phyloP scores from a whole-genome alignment of 78 protist genomes.

The slime mould (Dictyostelium discoideum) region DNA sequence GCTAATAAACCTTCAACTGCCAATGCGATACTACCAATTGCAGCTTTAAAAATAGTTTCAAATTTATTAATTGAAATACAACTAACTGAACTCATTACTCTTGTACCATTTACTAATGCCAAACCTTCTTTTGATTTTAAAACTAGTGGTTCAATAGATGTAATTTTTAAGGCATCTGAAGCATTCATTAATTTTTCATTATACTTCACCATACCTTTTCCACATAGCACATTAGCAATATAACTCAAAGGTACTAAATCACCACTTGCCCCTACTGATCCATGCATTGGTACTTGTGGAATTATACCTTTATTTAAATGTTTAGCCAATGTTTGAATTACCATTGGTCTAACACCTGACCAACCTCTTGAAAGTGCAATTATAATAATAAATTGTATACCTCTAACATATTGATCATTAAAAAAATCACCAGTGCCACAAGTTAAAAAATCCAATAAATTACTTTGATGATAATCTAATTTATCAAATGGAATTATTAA shows the following conservation, averaged over 20 bases:
- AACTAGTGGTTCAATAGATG: background rate
- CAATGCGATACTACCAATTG: background rate
- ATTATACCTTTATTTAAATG: constrained; percentile 8
- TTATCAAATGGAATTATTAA: background rate
- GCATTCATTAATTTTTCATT: background rate
- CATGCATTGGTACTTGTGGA: constrained; percentile 5
- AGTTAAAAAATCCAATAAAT: constrained; percentile 3
- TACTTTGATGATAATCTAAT: background rate
- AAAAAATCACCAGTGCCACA: constrained; percentile 8
- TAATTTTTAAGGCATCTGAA: background rate
- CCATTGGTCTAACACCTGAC: constrained; percentile 13
- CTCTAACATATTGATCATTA: background rate
- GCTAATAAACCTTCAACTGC: background rate
- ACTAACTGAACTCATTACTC: constrained; percentile 34
- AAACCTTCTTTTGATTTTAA: constrained; percentile 25
- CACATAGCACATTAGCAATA: constrained; percentile 4
- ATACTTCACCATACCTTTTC: background rate
- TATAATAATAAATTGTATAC: background rate
- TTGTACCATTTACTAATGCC: constrained; percentile 28
- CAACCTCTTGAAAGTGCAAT: background rate
- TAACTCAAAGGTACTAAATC: constrained; percentile 19
- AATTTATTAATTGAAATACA: background rate
- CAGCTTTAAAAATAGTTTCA: background rate
- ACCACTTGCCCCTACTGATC: constrained; percentile 30
- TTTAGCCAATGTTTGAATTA: background rate